A percentile compares a stretch with the other conserved stretches of the same genome.
These are phyloP conservation scores for Chlorophyllum brunneum DNA, from an alignment of 768 basidiomycete genomes.

Conservation along the genomic window DNA sequence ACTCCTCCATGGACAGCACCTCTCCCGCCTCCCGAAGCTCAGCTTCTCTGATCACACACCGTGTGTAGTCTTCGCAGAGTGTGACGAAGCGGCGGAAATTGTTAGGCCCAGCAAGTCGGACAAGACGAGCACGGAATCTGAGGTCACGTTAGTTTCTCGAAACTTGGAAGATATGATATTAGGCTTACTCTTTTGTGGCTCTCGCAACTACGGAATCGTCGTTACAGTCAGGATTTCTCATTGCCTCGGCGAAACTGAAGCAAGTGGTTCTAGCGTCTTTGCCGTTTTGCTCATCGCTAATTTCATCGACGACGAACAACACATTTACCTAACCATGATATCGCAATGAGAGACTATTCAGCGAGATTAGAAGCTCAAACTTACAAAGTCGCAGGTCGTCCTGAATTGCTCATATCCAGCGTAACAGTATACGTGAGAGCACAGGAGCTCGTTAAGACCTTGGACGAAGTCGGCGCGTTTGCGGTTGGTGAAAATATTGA, in stretches of 20 bases:
- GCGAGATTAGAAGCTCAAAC: conserved; percentile 14
- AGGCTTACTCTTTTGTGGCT: conserved; percentile 58
- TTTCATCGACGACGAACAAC: conserved; percentile 65
- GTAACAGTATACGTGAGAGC: conserved; percentile 59
- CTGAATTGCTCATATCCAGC: conserved; percentile 54
- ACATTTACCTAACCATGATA: conserved; percentile 41
- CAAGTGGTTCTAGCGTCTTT: conserved; percentile 52
- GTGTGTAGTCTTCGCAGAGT: conserved; percentile 52
- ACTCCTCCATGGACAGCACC: conserved; percentile 51
- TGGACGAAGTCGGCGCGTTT: conserved; percentile 63
- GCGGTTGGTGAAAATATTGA: conserved; percentile 52
- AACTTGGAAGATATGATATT: not conserved
- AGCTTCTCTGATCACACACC: conserved; percentile 57
- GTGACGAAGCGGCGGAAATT: conserved; percentile 46
- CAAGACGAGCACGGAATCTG: conserved; percentile 53
- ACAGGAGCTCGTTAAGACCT: conserved; percentile 58
- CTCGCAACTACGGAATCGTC: conserved; percentile 53
- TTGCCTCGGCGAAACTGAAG: conserved; percentile 46
- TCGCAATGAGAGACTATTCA: conserved; percentile 6
- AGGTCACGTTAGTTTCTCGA: not conserved
- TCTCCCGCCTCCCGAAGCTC: conserved; percentile 53
- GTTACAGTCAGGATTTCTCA: conserved; percentile 48
- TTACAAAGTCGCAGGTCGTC: conserved; percentile 58
- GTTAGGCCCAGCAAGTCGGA: conserved; percentile 40
- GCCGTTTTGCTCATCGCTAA: conserved; percentile 62